Conservation (phyloP, 108 stramenopile species). For the Cyclotella cryptica region DNA sequence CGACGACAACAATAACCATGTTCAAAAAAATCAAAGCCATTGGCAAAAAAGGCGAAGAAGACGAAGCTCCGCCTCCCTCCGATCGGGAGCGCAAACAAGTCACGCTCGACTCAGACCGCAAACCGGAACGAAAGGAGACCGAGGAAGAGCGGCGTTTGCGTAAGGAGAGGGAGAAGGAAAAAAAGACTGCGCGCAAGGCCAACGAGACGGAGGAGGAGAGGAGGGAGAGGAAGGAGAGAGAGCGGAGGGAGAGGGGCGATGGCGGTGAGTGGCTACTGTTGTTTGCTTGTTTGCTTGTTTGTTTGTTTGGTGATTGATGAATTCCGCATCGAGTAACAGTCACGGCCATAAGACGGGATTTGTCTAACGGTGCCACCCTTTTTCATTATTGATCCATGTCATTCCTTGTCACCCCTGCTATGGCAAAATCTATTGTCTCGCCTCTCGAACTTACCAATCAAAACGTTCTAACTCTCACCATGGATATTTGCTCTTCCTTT, state of each 20-base stretch:
- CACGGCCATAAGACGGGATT: no score
- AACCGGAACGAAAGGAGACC: not conserved
- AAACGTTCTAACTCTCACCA: no score
- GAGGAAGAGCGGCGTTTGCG: not conserved
- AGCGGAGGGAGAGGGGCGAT: not conserved
- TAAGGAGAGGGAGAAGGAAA: not conserved
- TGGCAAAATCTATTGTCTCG: no score
- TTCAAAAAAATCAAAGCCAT: slow-evolving; percentile 20
- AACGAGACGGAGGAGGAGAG: slow-evolving; percentile 9
- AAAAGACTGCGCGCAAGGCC: not conserved
- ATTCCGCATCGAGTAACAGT: no score
- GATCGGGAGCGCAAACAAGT: not conserved
- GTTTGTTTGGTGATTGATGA: no score
- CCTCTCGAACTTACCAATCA: no score
- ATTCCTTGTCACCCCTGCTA: no score
- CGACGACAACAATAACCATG: slow-evolving; percentile 1
- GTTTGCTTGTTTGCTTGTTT: not conserved
- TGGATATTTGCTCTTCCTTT: no score
- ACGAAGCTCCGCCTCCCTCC: not conserved
- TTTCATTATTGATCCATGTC: no score
- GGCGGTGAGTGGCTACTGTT: not conserved
- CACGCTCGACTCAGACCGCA: not conserved
- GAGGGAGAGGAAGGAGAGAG: slow-evolving; percentile 3
- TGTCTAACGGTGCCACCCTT: no score
- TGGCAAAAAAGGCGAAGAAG: not conserved